phyloP scores from a whole-genome alignment of 768 basidiomycete species.

The Trametes sanguinea region DNA sequence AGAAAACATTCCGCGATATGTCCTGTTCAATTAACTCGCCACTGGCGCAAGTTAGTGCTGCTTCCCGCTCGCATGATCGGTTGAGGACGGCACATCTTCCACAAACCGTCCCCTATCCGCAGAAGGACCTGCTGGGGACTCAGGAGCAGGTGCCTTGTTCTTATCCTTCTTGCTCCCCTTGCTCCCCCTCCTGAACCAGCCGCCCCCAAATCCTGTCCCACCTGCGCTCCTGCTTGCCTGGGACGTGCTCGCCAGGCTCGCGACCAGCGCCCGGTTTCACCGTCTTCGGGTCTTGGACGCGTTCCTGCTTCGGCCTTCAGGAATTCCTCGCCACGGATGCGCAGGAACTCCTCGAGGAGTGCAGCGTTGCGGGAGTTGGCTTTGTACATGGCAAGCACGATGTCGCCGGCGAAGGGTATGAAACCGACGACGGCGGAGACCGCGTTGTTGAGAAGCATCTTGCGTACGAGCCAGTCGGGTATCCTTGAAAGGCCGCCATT shows the following conservation, averaged over 20 bases:
- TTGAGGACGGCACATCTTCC: slow-evolving; percentile 35
- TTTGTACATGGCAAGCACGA: slow-evolving; percentile 77
- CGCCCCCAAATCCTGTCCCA: slow-evolving; percentile 15
- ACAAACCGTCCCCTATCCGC: slow-evolving; percentile 40
- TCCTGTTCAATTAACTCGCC: too few species aligned
- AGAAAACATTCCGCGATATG: too few species aligned
- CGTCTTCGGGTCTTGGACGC: slow-evolving; percentile 43
- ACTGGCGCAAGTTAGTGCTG: neutral
- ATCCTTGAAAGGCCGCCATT: slow-evolving; percentile 32
- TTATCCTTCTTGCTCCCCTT: slow-evolving; percentile 20
- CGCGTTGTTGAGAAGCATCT: slow-evolving; percentile 79
- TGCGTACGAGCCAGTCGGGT: slow-evolving; percentile 62
- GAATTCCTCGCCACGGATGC: slow-evolving; percentile 74
- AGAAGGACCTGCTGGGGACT: neutral
- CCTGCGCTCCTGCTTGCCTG: slow-evolving; percentile 25
- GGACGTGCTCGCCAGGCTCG: slow-evolving; percentile 38
- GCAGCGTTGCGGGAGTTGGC: slow-evolving; percentile 89
- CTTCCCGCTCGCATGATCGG: neutral
- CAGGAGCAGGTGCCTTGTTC: slow-evolving; percentile 1
- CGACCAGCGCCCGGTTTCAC: slow-evolving; percentile 59
- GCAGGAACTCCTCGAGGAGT: slow-evolving; percentile 81
- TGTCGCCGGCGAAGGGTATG: slow-evolving; percentile 74
- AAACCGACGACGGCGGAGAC: slow-evolving; percentile 67
- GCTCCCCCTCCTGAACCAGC: slow-evolving; percentile 24
- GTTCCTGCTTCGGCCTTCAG: slow-evolving; percentile 50